Percentiles rank a stretch among this genome's conserved stretches.
phyloP scores from a whole-genome alignment of 2,329 filamentous ascomycete genomes.

The Ophiostoma populinum region DNA sequence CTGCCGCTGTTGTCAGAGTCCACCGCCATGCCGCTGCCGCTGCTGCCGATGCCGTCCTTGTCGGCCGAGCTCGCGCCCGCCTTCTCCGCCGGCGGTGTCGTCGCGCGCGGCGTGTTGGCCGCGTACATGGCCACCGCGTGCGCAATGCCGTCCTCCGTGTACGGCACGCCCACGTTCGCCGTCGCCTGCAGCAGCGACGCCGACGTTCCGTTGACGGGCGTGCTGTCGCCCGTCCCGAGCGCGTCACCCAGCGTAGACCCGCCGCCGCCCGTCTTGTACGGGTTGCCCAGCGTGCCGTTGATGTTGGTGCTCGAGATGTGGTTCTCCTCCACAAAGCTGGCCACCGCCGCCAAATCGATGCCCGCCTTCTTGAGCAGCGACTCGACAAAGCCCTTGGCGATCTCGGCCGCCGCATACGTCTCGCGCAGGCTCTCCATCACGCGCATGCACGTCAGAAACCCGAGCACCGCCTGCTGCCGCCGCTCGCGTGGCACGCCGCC shows the following conservation, averaged over 20 bases:
- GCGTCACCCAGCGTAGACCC: constrained; percentile 19
- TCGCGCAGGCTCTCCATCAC: constrained; percentile 78
- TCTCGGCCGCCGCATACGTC: constrained; percentile 87
- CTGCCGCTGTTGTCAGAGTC: constrained; percentile 1
- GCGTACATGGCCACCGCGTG: constrained; percentile 10
- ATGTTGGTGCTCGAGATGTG: constrained; percentile 10
- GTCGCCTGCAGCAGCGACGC: constrained; percentile 12
- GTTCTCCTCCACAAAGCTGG: constrained; percentile 24
- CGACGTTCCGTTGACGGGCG: constrained; percentile 11
- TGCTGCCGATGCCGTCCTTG: constrained; percentile 5
- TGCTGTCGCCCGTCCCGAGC: constrained; percentile 16
- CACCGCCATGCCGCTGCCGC: not conserved
- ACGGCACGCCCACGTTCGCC: constrained; percentile 12
- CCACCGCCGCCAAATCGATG: constrained; percentile 41
- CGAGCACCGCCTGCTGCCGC: constrained; percentile 54
- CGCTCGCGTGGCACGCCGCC: constrained; percentile 62
- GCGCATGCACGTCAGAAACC: constrained; percentile 83
- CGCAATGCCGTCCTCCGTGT: constrained; percentile 12
- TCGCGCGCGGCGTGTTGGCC: constrained; percentile 14
- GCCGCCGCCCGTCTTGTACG: not conserved
- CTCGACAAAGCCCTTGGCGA: constrained; percentile 87
- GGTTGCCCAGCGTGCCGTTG: not conserved
- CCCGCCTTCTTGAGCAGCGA: constrained; percentile 77
- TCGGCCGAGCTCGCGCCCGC: constrained; percentile 1
- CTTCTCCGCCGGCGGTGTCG: constrained; percentile 35